Base-by-base conservation (phyloP, 2,329 filamentous ascomycete species). In the Hymenoscyphus infarciens region DNA sequence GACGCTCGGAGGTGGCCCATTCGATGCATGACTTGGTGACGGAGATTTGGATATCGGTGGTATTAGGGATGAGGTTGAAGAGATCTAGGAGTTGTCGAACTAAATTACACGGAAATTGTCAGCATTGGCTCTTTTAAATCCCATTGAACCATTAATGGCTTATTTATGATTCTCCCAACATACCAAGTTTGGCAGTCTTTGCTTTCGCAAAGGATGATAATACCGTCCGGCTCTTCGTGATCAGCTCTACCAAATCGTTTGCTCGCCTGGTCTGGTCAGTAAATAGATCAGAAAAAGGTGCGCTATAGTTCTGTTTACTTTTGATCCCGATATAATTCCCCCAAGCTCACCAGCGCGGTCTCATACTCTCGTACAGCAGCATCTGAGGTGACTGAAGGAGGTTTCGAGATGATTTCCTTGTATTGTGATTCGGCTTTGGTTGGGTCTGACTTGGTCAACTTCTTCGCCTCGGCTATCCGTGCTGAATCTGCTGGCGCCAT, bases 1-100 rank as follows among this genome's bases (percentile, higher is more conserved):
- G 90, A 72, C 93, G 90, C 81, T 98, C 92, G 59, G 91, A 90
- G 61, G 94, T 91, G 57, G 95, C 95, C 95, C 95, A 99, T 80
- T 98, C 94, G 87, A 99, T 99, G 81, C 92, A 98, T 79, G 95
- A 97, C 80, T 97, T 97, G 74, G 95, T 99, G 72, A 97, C 92
- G 76, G 88, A 81, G 76, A 97, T 92, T 81, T 99, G 95, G 75
- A 89, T 91, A 76, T 99, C 95, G 81, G 90, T 90, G 71, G 92
- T 95, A 79, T 97, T 90, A 73, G 96, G 95, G 72, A 98, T 97
- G 73, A 90, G 86, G 72, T 90, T 87, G 82, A 98, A 95, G 76
- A 97, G 87, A 77, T 99, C 95, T 76, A 99, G 90, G 29, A 99
- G 87, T 79, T 97, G 92, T 71, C 95, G 94, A 71, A 99, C 95